Conservation (phyloP, 163 green algal genomes). For the Chlorella variabilis region DNA sequence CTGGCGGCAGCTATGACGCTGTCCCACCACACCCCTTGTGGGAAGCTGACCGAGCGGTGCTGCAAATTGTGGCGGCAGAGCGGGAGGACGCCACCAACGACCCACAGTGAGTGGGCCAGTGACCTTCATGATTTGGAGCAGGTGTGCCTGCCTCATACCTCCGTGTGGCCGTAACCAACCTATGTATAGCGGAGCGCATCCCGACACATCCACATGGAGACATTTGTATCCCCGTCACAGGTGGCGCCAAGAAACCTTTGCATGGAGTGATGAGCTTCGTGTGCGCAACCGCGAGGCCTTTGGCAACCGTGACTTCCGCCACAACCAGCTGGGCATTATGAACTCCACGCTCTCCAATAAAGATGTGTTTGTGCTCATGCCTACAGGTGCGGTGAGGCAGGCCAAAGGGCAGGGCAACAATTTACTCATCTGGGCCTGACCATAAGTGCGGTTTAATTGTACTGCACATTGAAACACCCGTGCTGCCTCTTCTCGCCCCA, state of each 20-base stretch:
- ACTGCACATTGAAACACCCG: no score
- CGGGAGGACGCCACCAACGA: constrained; percentile 31
- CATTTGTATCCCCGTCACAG: no score
- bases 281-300: constrained; percentile 65
- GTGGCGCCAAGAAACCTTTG: constrained; percentile 55
- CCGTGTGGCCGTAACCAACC: no score
- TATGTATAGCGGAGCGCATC: no score
- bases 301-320: constrained; percentile 76
- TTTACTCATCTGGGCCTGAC: no score
- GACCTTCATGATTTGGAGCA: no score
- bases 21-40: constrained; percentile 1
- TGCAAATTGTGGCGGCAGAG: constrained; percentile 21
- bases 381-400: constrained; percentile 68
- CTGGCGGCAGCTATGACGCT: not conserved
- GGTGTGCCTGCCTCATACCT: no score
- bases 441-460: no score
- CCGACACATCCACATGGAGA: no score
- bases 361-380: constrained; percentile 96
- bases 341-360: constrained; percentile 80
- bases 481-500: no score
- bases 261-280: constrained; percentile 65
- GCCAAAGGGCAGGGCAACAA: no score
- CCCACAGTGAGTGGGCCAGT: constrained; percentile 7
- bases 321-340: constrained; percentile 82
- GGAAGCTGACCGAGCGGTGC: constrained; percentile 15